Evolutionary conservation across 345 rosid species (phyloP).

Genomic region (Populus deltoides): DNA sequence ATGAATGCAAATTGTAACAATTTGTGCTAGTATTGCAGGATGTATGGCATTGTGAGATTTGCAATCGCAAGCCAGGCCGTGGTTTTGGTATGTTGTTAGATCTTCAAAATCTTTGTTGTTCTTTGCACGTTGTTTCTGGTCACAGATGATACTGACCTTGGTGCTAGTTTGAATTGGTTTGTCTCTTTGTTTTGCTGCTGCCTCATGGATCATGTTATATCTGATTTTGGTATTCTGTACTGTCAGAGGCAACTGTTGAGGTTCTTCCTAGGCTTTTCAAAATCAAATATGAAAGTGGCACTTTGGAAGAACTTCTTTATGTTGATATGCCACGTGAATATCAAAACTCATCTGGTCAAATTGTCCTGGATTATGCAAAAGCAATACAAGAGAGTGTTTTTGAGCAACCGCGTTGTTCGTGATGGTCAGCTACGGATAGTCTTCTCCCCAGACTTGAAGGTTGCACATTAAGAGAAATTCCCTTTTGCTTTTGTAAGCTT

Average conservation of each 20-base stretch:
- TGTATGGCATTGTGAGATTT: constrained; percentile 98
- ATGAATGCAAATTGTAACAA: constrained; percentile 4
- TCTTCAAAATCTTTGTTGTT: background rate
- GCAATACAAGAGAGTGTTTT: constrained; percentile 99
- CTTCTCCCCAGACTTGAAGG: constrained; percentile 95
- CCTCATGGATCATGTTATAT: background rate
- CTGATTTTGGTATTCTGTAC: constrained; percentile 22
- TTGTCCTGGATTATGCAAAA: constrained; percentile 95
- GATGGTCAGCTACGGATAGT: constrained; percentile 95
- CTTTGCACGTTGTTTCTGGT: background rate
- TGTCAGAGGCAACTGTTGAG: constrained; percentile 88
- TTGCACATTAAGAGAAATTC: constrained; percentile 9
- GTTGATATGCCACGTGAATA: constrained; percentile 98
- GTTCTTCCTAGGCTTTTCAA: constrained; percentile 98
- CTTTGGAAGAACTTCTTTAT: constrained; percentile 88
- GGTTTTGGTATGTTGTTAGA: constrained; percentile 77
- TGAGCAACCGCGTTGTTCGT: constrained; percentile 99
- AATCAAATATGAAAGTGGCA: constrained; percentile 98
- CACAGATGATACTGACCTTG: background rate
- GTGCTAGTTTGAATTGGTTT: background rate
- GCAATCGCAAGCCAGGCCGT: constrained; percentile 96
- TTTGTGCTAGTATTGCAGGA: constrained; percentile 54
- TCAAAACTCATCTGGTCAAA: constrained; percentile 85
- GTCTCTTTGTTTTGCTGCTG: background rate
- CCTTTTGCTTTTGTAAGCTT: background rate